These are phyloP conservation scores for Backusella mclennaniae DNA, from an alignment of 192 early-diverging fungal genomes.

Conservation along the genomic window DNA sequence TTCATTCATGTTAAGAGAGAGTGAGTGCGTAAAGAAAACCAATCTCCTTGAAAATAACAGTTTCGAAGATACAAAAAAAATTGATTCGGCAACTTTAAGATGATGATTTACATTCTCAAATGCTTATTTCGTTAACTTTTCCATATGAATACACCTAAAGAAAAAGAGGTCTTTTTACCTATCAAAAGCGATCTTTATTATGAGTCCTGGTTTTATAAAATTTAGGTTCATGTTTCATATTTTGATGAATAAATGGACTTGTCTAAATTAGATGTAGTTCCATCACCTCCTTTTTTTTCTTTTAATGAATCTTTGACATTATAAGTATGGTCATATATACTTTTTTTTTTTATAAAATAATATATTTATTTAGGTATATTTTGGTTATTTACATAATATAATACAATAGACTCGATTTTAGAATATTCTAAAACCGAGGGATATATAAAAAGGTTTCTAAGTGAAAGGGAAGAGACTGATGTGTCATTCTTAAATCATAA, in stretches of 20 bases:
- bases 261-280: neutral
- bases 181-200: neutral
- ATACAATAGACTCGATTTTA: neutral
- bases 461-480: too few species aligned
- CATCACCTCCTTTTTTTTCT: neutral
- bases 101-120: neutral
- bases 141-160: too few species aligned
- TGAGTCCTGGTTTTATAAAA: neutral
- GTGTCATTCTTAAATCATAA: too few species aligned
- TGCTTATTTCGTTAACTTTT: too few species aligned
- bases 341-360: neutral
- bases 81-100: neutral
- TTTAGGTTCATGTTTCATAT: neutral
- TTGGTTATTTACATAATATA: neutral
- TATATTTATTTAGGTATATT: neutral
- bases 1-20: too few species aligned
- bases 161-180: too few species aligned
- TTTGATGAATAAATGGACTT: neutral
- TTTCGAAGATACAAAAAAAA: neutral
- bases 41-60: neutral
- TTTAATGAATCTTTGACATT: neutral
- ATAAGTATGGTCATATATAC: neutral
- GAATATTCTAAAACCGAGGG: too few species aligned
- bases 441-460: too few species aligned
- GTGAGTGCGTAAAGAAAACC: neutral